Base-by-base conservation (phyloP, 176 grass and related monocot species). In the Poa pratensis region DNA sequence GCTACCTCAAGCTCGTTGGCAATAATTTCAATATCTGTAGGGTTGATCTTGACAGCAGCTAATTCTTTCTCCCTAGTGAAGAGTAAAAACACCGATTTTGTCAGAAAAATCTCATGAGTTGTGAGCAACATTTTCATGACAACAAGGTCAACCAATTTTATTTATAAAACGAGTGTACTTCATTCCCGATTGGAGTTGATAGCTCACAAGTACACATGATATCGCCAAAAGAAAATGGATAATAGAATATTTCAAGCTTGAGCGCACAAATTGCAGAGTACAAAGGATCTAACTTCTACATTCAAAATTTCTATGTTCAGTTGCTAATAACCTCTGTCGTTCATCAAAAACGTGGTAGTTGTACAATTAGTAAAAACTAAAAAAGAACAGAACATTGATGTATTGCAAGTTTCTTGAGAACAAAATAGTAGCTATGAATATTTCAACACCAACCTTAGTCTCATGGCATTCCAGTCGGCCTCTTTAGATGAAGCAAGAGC, bases 1-100 rank as follows among this genome's bases (percentile, higher is more conserved):
- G 63, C 19, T 22, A 96, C 96, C 96, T 99, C 96, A 75, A 99
- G 93, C 48, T 96, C 96, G 20, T 94, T 94, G 54, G 91, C 88
- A 3, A 99, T 99, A 32, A 99, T 92, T 60, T 99, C 96, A 69
- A 99, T 91, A 77, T 99, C 96, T 3, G 84, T 83, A 37, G 91
- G 93, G 84, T 99, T 96, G 81, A 96, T 99, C 84, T 94, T 99
- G 51, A 99, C 93, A 69, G 96, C 86, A 90, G 93, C 93, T 51
- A 99, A 86, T 96, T 99, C 96, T 89, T 96, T 99, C 86, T 99
- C 96, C 87, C 96, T 99, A 79, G 51, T 54, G 40, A 83, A 62
- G 17, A 80, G 50, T 40, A 40, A 3, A 17, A 51, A 76, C 20
- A 15, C 28, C 49, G 3, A 17, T 52, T 50, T 40, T 48, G 48